Base-by-base conservation (phyloP, 2,329 filamentous ascomycete genomes). In the Sporothrix inflata region DNA sequence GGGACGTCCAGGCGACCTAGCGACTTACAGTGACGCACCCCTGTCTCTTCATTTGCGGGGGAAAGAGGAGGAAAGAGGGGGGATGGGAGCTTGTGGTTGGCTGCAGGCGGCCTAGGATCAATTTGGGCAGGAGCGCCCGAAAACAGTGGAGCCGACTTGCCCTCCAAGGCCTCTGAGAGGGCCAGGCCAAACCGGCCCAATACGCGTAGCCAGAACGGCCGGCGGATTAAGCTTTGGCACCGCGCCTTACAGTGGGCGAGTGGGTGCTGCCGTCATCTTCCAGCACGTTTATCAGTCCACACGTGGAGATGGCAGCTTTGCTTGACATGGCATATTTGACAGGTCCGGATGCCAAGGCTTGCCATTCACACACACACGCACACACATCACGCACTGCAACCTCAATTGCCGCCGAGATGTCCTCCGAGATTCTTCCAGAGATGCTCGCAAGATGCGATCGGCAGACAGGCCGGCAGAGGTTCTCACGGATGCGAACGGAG, bases 371-470 rank as follows among this genome's bases (percentile, higher is more conserved):
- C 55, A 34, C 55, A 14, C 55, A 57, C 53, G 57, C 34, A 63
- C 38, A n/a, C n/a, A n/a, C n/a, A n/a, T n/a, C n/a, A n/a, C n/a
- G 57, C 34, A 63, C 38, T 63, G 57, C 57, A 63, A 63, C 57
- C 19, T 63, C 57, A 7, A 63, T 42, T 63, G 57, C 57, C 57
- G 34, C 34, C 57, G 57, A 63, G 57, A 30, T 42, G 57, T 40
- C 19, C 57, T 63, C 57, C 57, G 57, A 61, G 34, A 61, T 40
- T 11, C 9, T n/a, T 14, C 2, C 14, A 12, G 57, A 61, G 34
- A 61, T 40, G 19, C 9, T n/a, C 21, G 5, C 14, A 12, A 42
- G n/a, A 40, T 14, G n/a, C n/a, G 57, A 63, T 42, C 34, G 57
- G 34, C 24, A 24, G 57, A 24, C 11, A 34, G 21, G 34, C 12